Percentiles rank a stretch among this genome's conserved stretches.
Evolutionary conservation across 2,329 filamentous ascomycete species (phyloP).

Genomic region (Chaetomiaceae sp.): DNA sequence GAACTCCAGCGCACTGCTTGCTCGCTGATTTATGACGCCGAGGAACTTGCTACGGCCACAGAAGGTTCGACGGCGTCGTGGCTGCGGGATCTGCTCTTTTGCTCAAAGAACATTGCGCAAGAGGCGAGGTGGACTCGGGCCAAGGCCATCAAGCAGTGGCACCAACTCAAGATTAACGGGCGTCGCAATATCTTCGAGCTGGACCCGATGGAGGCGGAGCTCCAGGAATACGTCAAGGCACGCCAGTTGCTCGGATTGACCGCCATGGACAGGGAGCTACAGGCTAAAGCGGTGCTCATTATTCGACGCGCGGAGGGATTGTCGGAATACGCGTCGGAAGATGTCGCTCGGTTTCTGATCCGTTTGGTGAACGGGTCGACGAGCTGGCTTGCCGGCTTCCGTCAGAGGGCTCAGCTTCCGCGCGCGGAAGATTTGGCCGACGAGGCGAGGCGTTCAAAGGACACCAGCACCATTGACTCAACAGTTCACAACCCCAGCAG

Average conservation of each 20-base stretch:
- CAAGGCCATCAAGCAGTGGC: constrained; percentile 41
- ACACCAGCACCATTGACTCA: constrained; percentile 51
- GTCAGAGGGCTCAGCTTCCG: constrained; percentile 51
- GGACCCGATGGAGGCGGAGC: constrained; percentile 49
- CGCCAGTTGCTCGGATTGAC: constrained; percentile 51
- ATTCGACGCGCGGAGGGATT: constrained; percentile 51
- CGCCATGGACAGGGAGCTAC: constrained; percentile 53
- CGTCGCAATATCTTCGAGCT: constrained; percentile 52
- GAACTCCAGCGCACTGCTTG: constrained; percentile 55
- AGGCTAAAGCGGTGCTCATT: constrained; percentile 53
- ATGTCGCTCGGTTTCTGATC: constrained; percentile 50
- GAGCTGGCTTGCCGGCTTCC: constrained; percentile 51
- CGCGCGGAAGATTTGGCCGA: constrained; percentile 50
- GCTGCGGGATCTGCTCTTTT: constrained; percentile 55
- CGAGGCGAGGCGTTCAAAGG: constrained; percentile 43
- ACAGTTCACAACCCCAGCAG: constrained; percentile 53
- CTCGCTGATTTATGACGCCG: constrained; percentile 50
- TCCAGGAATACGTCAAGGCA: constrained; percentile 48
- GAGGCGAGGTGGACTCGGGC: constrained; percentile 26
- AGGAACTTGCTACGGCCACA: constrained; percentile 38
- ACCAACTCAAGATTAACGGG: constrained; percentile 49
- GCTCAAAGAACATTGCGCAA: constrained; percentile 34
- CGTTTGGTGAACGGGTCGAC: constrained; percentile 45
- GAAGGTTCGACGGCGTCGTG: constrained; percentile 40
- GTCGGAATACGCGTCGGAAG: constrained; percentile 43